These are phyloP conservation scores for Pseudopyricularia javanii DNA, from an alignment of 2,329 filamentous ascomycete species.

Conservation along the genomic window DNA sequence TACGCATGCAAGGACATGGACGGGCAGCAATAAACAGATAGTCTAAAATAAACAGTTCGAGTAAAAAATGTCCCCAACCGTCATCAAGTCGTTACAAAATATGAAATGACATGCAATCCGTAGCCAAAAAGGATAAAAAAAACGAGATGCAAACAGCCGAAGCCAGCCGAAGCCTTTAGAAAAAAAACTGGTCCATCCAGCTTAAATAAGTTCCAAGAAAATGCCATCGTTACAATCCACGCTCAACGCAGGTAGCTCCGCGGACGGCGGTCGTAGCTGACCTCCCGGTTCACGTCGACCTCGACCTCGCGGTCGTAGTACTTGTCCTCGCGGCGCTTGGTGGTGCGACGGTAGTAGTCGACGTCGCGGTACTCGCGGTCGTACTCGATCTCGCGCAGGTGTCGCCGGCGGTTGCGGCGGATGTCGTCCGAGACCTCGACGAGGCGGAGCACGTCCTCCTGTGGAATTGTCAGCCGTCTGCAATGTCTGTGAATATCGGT, in stretches of 20 bases:
- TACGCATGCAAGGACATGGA: too few species aligned
- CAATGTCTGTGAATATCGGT: background rate
- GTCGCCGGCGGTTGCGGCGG: conserved; percentile 45
- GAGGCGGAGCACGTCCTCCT: conserved; percentile 81
- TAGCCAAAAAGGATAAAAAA: background rate
- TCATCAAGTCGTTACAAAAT: background rate
- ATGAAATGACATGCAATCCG: background rate
- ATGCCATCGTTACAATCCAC: background rate
- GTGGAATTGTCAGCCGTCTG: background rate
- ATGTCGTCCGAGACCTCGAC: conserved; percentile 77
- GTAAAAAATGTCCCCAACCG: background rate
- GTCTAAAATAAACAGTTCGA: too few species aligned
- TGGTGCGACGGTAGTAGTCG: conserved; percentile 17
- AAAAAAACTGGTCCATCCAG: background rate
- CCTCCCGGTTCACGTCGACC: conserved; percentile 53
- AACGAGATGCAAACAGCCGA: background rate
- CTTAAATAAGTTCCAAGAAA: background rate
- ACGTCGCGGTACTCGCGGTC: conserved; percentile 35
- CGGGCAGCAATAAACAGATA: background rate
- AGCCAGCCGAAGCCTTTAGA: background rate
- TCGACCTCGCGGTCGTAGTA: conserved; percentile 40
- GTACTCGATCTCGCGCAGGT: conserved; percentile 40
- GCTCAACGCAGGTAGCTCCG: conserved; percentile 15
- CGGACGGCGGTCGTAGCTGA: conserved; percentile 43
- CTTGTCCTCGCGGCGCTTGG: conserved; percentile 11